Evolutionary conservation across 2,329 filamentous ascomycete genomes (phyloP).

Genomic region (Colletotrichum caudatum): DNA sequence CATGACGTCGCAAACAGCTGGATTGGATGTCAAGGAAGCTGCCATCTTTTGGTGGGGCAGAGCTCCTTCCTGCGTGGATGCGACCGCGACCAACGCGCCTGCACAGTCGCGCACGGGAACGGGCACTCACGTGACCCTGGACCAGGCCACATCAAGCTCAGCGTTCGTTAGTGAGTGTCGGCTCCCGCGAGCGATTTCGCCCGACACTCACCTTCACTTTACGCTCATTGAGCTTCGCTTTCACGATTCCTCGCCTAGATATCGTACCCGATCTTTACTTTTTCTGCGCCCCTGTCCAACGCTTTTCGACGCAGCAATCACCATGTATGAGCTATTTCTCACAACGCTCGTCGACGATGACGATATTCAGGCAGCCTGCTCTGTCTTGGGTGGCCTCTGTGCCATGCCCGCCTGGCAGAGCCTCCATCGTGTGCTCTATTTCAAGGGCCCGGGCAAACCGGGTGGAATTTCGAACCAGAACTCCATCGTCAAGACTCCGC

Average conservation of each 20-base stretch:
- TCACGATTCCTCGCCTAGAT: not conserved
- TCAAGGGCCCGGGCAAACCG: conserved; percentile 60
- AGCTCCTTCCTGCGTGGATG: not conserved
- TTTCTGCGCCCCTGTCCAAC: not conserved
- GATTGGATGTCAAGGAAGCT: conserved; percentile 8
- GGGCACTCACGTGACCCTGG: conserved; percentile 8
- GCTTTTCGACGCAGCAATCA: conserved; percentile 6
- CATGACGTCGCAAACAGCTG: conserved; percentile 14
- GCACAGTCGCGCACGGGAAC: conserved; percentile 18
- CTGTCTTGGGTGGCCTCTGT: conserved; percentile 68
- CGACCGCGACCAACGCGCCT: conserved; percentile 26
- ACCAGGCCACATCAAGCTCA: not conserved
- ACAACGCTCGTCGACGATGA: conserved; percentile 64
- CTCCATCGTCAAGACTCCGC: conserved; percentile 45
- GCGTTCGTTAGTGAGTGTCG: not conserved
- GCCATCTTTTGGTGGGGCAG: conserved; percentile 15
- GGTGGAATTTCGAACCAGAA: conserved; percentile 59
- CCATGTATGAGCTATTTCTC: conserved; percentile 72
- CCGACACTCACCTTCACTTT: not conserved
- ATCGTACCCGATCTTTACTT: not conserved
- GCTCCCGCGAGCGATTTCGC: not conserved
- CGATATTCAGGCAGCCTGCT: conserved; percentile 62
- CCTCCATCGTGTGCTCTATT: conserved; percentile 66
- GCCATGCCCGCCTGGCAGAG: conserved; percentile 66
- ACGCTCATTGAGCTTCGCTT: not conserved